Evolutionary conservation across 148 eudicot species (phyloP).

Genomic region (Silene conica): DNA sequence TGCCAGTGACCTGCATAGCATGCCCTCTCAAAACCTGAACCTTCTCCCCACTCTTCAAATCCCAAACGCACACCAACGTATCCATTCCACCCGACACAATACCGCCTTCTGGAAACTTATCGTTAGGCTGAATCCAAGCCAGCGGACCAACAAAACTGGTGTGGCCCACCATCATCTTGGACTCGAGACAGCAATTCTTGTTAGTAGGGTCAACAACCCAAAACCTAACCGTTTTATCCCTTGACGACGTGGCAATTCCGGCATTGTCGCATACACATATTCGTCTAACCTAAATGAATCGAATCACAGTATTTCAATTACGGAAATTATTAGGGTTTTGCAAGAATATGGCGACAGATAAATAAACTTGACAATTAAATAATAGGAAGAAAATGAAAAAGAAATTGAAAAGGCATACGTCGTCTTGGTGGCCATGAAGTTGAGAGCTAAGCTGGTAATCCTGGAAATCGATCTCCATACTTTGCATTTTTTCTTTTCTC

Average conservation of each 20-base stretch:
- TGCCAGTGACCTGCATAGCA: slow-evolving; percentile 74
- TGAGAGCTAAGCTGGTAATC: slow-evolving; percentile 54
- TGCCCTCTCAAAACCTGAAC: slow-evolving; percentile 64
- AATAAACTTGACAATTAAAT: not conserved
- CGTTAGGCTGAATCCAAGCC: slow-evolving; percentile 71
- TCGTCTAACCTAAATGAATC: slow-evolving; percentile 56
- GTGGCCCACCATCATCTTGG: slow-evolving; percentile 76
- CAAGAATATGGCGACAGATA: not conserved
- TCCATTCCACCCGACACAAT: slow-evolving; percentile 96
- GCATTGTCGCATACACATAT: slow-evolving; percentile 71
- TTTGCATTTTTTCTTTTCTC: not conserved
- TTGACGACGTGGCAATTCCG: slow-evolving; percentile 89
- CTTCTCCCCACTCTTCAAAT: slow-evolving; percentile 65
- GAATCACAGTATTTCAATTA: not conserved
- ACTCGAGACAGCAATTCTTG: slow-evolving; percentile 29
- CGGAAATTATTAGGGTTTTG: not conserved
- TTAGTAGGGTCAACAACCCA: slow-evolving; percentile 57
- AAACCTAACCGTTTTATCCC: slow-evolving; percentile 75
- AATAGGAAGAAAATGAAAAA: not conserved
- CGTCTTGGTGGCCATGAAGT: slow-evolving; percentile 33
- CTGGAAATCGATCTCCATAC: slow-evolving; percentile 65
- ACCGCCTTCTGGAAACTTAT: slow-evolving; percentile 71
- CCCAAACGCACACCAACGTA: slow-evolving; percentile 69
- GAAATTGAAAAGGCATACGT: not conserved
- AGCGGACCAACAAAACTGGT: slow-evolving; percentile 89